These are phyloP conservation scores for Colletotrichum sp. DNA, from an alignment of 2,329 filamentous ascomycete species.

Conservation along the genomic window DNA sequence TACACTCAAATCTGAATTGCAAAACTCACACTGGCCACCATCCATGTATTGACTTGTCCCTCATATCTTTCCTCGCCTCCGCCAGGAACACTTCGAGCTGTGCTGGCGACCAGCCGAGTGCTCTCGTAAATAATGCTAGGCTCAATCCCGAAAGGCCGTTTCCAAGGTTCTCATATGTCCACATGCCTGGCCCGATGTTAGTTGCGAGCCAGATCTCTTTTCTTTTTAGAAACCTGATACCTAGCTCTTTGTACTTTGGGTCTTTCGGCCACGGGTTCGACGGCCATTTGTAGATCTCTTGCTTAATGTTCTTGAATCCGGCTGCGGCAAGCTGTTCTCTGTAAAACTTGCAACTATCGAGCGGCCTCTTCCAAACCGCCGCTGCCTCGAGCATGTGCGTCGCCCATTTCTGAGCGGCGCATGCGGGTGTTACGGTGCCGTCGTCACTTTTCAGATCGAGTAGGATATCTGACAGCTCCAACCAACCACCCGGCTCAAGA, in stretches of 20 bases:
- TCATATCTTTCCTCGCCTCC: constrained; percentile 36
- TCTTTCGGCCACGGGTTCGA: constrained; percentile 58
- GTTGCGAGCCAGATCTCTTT: not conserved
- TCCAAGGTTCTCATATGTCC: constrained; percentile 36
- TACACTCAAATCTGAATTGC: accelerated
- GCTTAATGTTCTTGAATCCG: constrained; percentile 57
- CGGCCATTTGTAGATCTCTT: constrained; percentile 54
- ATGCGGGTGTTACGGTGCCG: constrained; percentile 32
- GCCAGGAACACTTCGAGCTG: constrained; percentile 38
- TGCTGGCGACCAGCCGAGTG: constrained; percentile 34
- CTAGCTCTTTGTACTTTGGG: constrained; percentile 55
- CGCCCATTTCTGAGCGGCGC: constrained; percentile 35
- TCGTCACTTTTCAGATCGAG: constrained; percentile 46
- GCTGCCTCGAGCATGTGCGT: constrained; percentile 34
- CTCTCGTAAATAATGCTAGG: constrained; percentile 38
- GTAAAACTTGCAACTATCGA: constrained; percentile 31
- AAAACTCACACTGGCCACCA: constrained; percentile 42
- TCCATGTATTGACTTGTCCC: constrained; percentile 36
- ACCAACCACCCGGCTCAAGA: constrained; percentile 48
- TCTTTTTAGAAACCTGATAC: constrained; percentile 24
- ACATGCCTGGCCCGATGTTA: constrained; percentile 12
- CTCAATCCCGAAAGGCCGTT: constrained; percentile 39
- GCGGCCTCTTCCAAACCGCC: constrained; percentile 30
- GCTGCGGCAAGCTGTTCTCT: constrained; percentile 49
- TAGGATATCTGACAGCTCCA: constrained; percentile 48